Base-by-base conservation (phyloP, 805 yeast genomes). In the Maudiozyma bulderi region DNA sequence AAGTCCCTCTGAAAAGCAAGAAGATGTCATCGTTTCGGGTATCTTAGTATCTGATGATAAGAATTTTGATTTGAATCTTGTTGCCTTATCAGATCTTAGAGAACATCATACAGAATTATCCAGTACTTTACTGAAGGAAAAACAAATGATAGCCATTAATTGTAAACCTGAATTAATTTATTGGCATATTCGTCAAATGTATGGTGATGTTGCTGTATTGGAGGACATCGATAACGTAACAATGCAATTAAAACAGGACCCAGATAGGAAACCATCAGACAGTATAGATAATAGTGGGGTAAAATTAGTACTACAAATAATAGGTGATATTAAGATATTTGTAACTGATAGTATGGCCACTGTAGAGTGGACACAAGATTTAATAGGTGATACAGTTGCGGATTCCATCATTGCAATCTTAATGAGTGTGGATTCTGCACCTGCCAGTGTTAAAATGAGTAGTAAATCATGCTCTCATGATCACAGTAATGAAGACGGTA, bases 141-240 rank as follows among this genome's bases (percentile, higher is more conserved):
- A 85, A 54, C 96, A 91, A 63, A 75, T 81, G 7, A 70, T 93
- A 20, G 77, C 78, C 47, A 85, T 93, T 44, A 81, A 82, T 61
- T 95, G 96, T 5, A 86, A 85, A 42, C 77, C 86, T 34, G 84
- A 86, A 43, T 72, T 93, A 50, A 79, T 93, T 51, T 76, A 78
- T 52, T 93, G 95, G 89, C 98, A 93, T 62, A 75, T 93, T 50
- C 79, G 83, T 50, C 98, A 90, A 62, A 93, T 93, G 99, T 93
- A 91, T 74, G 98, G 97, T 1, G 78, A 74, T 59, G 77, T 89
- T 5, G 81, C 82, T 43, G 76, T 86, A 2, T 49, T 80, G 3
- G 73, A 72, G 47, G 88, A 82, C 54, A 81, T 78, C 48, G 74
- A 71, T n/a, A 59, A 62, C 39, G 50, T 65, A 10, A 60, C 68